Base-by-base conservation (phyloP, 192 early-diverging fungal genomes). In the Backusella tuberculispora region DNA sequence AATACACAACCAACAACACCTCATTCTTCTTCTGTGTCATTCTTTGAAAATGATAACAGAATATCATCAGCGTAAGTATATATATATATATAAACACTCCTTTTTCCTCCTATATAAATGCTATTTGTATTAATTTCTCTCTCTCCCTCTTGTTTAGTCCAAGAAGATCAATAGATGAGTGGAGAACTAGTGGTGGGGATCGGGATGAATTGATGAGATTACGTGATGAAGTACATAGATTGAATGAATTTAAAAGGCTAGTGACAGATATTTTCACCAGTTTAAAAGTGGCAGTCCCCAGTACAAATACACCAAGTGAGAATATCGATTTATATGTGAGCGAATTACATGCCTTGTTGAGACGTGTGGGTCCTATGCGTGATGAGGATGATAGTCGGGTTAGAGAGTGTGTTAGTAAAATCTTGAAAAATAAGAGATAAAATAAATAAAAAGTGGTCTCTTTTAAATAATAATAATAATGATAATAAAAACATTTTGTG, bases 1-100 rank as follows among this genome's bases (percentile, higher is more conserved):
- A 10, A 46, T 46, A 21, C 68, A 43, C 68, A 69, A 47, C 68
- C 68, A 13, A 69, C 68, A 7, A 69, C 68, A 37, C 68, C 68
- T 14, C 19, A 46, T 47, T 26, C 68, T 47, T 29, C 44, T 10
- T 29, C 67, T 17, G 38, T 43, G 19, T 69, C 44, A 29, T 69
- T 69, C 17, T 69, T 69, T 12, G 67, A 69, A 29, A 67, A 67
- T 67, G 67, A 69, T 42, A 45, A 12, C 5, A 53, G 41, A 40
- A 66, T 40, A 14, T 3, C 15, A 8, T 8, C 37, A 66, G 19
- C 37, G 65, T 45, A 44, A 26, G 21, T 15, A 7, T 5, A 63
- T 29, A 12, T 34, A 63, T 29, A 34, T 13, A 7, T 1, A 26
- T 29, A 34, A 63, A 63, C 3, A 34, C 60, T 3, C 19, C 5